Conservation (phyloP, 345 rosid genomes). For the Aquilaria malaccensis region DNA sequence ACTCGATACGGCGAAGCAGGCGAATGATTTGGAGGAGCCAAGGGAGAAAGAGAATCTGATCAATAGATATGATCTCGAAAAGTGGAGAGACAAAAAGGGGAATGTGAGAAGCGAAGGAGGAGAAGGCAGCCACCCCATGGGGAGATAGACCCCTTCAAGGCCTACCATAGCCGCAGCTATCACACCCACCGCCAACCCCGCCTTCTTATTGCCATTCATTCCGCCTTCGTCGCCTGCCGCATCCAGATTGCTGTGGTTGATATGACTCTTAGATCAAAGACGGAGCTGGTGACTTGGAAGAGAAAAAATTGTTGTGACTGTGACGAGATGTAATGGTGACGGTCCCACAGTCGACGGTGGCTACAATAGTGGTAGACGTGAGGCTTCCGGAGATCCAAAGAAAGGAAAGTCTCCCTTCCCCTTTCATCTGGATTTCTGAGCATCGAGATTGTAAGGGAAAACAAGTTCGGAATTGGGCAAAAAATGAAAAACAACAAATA, state of each 20-base stretch:
- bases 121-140: background rate
- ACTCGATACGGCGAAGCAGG: constrained; percentile 3
- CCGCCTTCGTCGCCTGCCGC: constrained; percentile 20
- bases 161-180: constrained; percentile 34
- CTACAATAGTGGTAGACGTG: constrained; percentile 24
- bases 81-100: background rate
- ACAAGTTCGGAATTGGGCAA: too few relatives aligned
- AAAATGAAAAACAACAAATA: too few relatives aligned
- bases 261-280: constrained; percentile 22
- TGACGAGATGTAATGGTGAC: constrained; percentile 8
- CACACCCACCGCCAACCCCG: constrained; percentile 44
- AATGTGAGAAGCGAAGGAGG: background rate
- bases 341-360: constrained; percentile 11
- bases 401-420: too few relatives aligned
- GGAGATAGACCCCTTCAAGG: constrained; percentile 17
- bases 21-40: background rate
- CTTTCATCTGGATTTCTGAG: too few relatives aligned
- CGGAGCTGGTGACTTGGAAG: constrained; percentile 26
- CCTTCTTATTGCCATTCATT: constrained; percentile 44
- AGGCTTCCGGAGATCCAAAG: constrained; percentile 16
- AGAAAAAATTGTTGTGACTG: background rate
- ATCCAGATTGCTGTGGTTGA: constrained; percentile 23
- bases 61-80: background rate
- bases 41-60: background rate
- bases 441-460: too few relatives aligned